Evolutionary conservation across 805 yeast species (phyloP).

Genomic region (Schwanniomyces vanrijiae): DNA sequence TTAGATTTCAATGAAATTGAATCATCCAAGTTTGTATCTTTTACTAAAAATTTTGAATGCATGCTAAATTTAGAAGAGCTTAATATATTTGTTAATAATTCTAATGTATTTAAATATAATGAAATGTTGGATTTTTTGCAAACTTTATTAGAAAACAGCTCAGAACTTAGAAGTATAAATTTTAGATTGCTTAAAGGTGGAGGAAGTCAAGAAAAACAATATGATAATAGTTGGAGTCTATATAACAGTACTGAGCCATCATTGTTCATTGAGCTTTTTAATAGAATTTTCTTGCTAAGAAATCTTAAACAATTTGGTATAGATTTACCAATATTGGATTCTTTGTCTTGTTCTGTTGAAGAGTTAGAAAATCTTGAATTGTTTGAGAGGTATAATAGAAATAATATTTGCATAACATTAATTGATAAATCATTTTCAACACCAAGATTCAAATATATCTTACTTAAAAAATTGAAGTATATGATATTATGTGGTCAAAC

Average conservation of each 20-base stretch:
- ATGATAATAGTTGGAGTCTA: conserved; percentile 2
- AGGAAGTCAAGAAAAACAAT: neutral
- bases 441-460: conserved; percentile 9
- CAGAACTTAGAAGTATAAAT: conserved; percentile 4
- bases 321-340: conserved; percentile 13
- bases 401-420: conserved; percentile 11
- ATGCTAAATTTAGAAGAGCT: conserved; percentile 5
- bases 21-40: neutral
- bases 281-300: neutral
- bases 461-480: conserved; percentile 10
- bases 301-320: conserved; percentile 7
- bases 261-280: conserved; percentile 1
- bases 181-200: conserved; percentile 8
- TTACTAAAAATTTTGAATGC: neutral
- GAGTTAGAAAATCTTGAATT: neutral
- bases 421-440: conserved; percentile 22
- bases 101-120: conserved; percentile 10
- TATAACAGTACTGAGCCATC: neutral
- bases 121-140: conserved; percentile 9
- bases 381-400: neutral
- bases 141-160: conserved; percentile 3
- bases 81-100: conserved; percentile 15
- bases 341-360: neutral
- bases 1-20: conserved; percentile 18
- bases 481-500: conserved; percentile 13